A percentile compares a stretch with the other conserved stretches of the same genome.
These are phyloP conservation scores for Botrytis pseudocinerea DNA, from an alignment of 2,329 filamentous ascomycete species.

Conservation along the genomic window DNA sequence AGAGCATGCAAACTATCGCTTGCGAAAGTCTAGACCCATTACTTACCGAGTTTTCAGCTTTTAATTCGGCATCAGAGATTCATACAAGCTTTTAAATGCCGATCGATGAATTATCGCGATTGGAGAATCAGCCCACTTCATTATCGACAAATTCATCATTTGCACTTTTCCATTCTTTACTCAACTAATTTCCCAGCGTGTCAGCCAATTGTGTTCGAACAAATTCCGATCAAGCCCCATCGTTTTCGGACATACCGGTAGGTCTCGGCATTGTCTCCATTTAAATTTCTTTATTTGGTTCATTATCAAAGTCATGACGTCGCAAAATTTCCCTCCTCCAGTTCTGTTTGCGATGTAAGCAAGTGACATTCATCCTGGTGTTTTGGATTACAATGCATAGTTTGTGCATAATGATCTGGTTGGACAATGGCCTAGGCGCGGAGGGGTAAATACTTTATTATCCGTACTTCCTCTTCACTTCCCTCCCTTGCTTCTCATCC, in stretches of 20 bases:
- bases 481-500: not conserved
- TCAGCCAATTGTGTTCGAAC: not conserved
- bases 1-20: not conserved
- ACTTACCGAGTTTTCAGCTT: not conserved
- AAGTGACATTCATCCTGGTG: not conserved
- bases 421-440: not conserved
- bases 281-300: not conserved
- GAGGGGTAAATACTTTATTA: not conserved
- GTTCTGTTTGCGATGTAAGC: not conserved
- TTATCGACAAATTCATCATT: not conserved
- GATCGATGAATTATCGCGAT: not conserved
- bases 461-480: not conserved
- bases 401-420: not conserved
- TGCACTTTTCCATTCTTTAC: not conserved
- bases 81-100: not conserved
- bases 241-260: not conserved
- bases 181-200: not conserved
- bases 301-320: not conserved
- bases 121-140: not conserved
- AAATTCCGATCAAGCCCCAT: conserved; percentile 2
- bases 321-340: not conserved
- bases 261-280: conserved; percentile 1
- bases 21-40: not conserved
- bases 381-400: conserved; percentile 16
- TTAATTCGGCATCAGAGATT: not conserved